These are phyloP conservation scores for Myxozyma sirexii DNA, from an alignment of 805 yeast species.

Conservation along the genomic window DNA sequence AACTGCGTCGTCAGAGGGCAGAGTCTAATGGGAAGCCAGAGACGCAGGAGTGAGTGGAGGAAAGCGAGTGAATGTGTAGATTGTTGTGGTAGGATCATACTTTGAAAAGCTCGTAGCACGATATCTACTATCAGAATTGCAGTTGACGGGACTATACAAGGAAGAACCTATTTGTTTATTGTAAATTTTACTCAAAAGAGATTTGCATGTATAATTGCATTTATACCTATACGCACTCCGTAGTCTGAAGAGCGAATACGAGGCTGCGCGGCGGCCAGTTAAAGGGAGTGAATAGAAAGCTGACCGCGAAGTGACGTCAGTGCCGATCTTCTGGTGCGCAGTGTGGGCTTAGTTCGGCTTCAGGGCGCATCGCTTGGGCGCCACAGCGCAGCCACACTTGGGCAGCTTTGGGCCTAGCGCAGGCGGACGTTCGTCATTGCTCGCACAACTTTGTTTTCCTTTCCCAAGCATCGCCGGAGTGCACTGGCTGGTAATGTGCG, in stretches of 20 bases:
- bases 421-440: not conserved
- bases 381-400: too few relatives aligned
- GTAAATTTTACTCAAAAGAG: too few relatives aligned
- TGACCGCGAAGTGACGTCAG: constrained; percentile 2
- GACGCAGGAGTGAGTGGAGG: not conserved
- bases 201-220: too few relatives aligned
- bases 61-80: not conserved
- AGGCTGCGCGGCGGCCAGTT: constrained; percentile 3
- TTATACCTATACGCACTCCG: too few relatives aligned
- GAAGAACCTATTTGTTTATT: too few relatives aligned
- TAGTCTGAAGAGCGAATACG: not conserved
- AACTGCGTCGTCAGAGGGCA: constrained; percentile 21
- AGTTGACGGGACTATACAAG: too few relatives aligned
- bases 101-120: too few relatives aligned
- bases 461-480: too few relatives aligned
- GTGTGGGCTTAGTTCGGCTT: not conserved
- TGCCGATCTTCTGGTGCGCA: not conserved
- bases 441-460: too few relatives aligned
- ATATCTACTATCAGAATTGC: too few relatives aligned
- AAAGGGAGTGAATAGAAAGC: not conserved
- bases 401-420: not conserved
- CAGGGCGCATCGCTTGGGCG: constrained; percentile 1
- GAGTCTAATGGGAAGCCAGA: not conserved
- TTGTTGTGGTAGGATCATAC: too few relatives aligned
- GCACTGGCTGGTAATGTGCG: not conserved